Evolutionary conservation across 352 stramenopile species (phyloP).

Genomic region (Elongisporangium prolatum): DNA sequence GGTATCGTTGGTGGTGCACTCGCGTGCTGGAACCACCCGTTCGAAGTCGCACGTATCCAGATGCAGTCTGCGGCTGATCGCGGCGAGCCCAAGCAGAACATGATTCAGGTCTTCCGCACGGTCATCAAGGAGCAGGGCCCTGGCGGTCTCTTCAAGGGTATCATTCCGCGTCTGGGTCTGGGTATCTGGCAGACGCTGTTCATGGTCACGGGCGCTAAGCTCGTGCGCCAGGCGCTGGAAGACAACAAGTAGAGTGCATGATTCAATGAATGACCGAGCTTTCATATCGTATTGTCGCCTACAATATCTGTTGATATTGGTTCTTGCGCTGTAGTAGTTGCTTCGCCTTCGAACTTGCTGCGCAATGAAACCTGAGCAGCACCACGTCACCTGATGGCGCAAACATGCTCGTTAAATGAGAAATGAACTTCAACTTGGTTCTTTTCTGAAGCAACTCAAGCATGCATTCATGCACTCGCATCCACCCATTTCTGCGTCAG

Average conservation of each 20-base stretch:
- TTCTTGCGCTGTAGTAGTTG: too few relatives aligned
- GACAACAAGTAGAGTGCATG: slow-evolving; percentile 24
- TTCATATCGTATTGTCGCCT: background rate
- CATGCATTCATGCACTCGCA: slow-evolving; percentile 11
- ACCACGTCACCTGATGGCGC: slow-evolving; percentile 5
- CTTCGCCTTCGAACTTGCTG: too few relatives aligned
- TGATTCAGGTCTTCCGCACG: slow-evolving; percentile 85
- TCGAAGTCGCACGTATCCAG: slow-evolving; percentile 90
- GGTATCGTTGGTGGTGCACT: slow-evolving; percentile 85
- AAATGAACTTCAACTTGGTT: slow-evolving; percentile 1
- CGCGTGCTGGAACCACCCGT: slow-evolving; percentile 91
- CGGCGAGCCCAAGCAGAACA: slow-evolving; percentile 87
- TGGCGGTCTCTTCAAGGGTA: slow-evolving; percentile 87
- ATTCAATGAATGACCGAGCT: background rate
- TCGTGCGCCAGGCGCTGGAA: slow-evolving; percentile 83
- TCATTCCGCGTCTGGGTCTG: slow-evolving; percentile 81
- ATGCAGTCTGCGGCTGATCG: slow-evolving; percentile 89
- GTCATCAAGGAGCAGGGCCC: slow-evolving; percentile 84
- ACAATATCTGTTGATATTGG: background rate
- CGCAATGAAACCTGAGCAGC: too few relatives aligned
- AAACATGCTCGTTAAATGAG: background rate
- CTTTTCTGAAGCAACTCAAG: slow-evolving; percentile 2
- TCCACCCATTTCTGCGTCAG: slow-evolving; percentile 37
- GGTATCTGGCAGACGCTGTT: slow-evolving; percentile 92
- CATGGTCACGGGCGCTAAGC: slow-evolving; percentile 90